Conservation (phyloP, 805 yeast genomes). For the Starmerella stellata region DNA sequence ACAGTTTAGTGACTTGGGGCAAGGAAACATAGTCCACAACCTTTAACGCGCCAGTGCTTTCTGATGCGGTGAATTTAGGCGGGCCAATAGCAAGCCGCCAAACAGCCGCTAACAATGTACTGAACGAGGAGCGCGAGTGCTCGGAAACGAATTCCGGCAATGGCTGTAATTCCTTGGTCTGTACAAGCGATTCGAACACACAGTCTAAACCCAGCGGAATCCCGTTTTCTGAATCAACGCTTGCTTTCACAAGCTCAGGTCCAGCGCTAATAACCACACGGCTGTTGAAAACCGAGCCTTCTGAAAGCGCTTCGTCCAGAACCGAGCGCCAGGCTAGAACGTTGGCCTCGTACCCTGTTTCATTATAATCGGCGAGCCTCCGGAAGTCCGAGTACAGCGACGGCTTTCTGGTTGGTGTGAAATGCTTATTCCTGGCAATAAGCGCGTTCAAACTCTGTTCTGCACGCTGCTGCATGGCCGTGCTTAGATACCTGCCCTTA, state of each 20-base stretch:
- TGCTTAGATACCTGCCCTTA: too few species aligned
- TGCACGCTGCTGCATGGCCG: too few species aligned
- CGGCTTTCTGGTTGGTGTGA: constrained; percentile 27
- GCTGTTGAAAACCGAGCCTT: constrained; percentile 20
- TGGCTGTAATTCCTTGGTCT: constrained; percentile 17
- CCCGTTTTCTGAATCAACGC: constrained; percentile 19
- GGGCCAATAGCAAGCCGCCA: not conserved
- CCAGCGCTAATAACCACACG: constrained; percentile 17
- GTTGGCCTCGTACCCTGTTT: constrained; percentile 36
- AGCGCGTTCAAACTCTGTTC: too few species aligned
- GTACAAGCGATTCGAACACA: constrained; percentile 21
- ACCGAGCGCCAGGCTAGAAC: constrained; percentile 30
- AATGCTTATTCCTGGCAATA: constrained; percentile 19
- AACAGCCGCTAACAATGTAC: not conserved
- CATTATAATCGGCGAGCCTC: constrained; percentile 28
- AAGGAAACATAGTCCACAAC: not conserved
- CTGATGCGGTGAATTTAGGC: not conserved
- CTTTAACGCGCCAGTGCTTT: not conserved
- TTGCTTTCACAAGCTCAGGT: constrained; percentile 14
- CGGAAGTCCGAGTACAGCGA: constrained; percentile 35
- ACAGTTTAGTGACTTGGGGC: not conserved
- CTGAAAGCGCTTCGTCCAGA: constrained; percentile 19
- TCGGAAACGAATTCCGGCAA: constrained; percentile 9
- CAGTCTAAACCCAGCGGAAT: constrained; percentile 20
- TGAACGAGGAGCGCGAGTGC: not conserved